A percentile compares a stretch with the other conserved stretches of the same genome.
phyloP scores from a whole-genome alignment of 495 filamentous ascomycete genomes.

The Hypomontagnella submonticulosa region DNA sequence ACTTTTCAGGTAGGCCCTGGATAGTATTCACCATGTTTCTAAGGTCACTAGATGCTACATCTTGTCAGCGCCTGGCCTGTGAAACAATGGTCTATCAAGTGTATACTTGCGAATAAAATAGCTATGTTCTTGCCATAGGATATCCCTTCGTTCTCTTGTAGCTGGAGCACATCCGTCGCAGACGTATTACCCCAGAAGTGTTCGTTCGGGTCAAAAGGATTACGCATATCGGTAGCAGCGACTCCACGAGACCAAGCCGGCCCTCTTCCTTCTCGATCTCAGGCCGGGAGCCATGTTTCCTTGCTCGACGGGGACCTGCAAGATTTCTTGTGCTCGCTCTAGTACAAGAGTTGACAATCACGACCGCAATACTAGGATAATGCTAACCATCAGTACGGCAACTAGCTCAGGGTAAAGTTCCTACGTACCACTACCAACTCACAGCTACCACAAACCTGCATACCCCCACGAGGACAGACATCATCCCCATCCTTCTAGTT shows the following conservation, averaged over 20 bases:
- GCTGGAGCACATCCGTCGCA: slow-evolving; percentile 55
- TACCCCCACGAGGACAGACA: slow-evolving; percentile 7
- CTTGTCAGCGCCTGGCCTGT: slow-evolving; percentile 5
- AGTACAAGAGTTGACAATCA: slow-evolving; percentile 51
- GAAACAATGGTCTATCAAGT: slow-evolving; percentile 1
- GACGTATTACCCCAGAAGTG: slow-evolving; percentile 59
- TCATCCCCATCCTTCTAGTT: slow-evolving; percentile 19
- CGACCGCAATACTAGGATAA: slow-evolving; percentile 50
- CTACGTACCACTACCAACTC: slow-evolving; percentile 17
- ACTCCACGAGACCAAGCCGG: slow-evolving; percentile 36
- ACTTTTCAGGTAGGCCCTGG: slow-evolving; percentile 39
- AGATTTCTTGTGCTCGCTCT: slow-evolving; percentile 48
- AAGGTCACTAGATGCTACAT: slow-evolving; percentile 57
- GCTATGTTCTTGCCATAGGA: slow-evolving; percentile 43
- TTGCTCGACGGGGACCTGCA: slow-evolving; percentile 49
- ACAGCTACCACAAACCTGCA: slow-evolving; percentile 9
- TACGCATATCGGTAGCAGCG: slow-evolving; percentile 3
- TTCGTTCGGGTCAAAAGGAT: slow-evolving; percentile 19
- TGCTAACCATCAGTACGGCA: neutral
- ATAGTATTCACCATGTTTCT: slow-evolving; percentile 57
- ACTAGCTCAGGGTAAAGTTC: neutral
- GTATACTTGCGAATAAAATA: slow-evolving; percentile 58
- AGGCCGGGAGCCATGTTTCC: slow-evolving; percentile 47
- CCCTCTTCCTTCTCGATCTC: slow-evolving; percentile 42
- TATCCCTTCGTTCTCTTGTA: slow-evolving; percentile 55